Base-by-base conservation (phyloP, 768 basidiomycete species). In the Gloeopeniophorella convolvens region DNA sequence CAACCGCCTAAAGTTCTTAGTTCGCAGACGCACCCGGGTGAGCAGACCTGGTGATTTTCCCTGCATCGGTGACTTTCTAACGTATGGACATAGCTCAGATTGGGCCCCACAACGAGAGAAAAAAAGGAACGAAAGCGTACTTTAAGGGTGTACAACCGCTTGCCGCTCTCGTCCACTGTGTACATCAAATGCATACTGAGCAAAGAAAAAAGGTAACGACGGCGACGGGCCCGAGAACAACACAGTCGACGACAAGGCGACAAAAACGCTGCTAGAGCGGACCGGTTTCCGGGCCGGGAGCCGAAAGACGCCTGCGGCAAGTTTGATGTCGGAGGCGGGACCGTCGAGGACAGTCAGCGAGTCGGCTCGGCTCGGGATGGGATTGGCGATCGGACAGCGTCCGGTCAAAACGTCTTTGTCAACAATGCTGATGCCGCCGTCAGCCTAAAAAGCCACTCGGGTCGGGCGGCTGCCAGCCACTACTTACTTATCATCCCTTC, bases 161-260 rank as follows among this genome's bases (percentile, higher is more conserved):
- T 83, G 15, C 90, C 90, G 37, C 67, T 66, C 50, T 77, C 78
- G 60, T 91, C 86, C 37, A 86, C 57, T 13, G 85, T 87, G 71
- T 95, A 98, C 95, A 97, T 97, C 62, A 97, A 74, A 82, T 97
- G 94, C 95, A 98, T 98, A 63, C 56, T 73, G 64, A 64, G 39
- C 50, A 37, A 41, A 3, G 37, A 35, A 3, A 40, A 18, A 9
- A 41, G n/a, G n/a, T n/a, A n/a, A n/a, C n/a, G n/a, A n/a, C n/a
- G n/a, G n/a, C n/a, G n/a, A n/a, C n/a, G n/a, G n/a, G n/a, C n/a
- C n/a, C n/a, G n/a, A n/a, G n/a, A n/a, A n/a, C n/a, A n/a, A n/a
- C n/a, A n/a, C n/a, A n/a, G n/a, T n/a, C n/a, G n/a, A n/a, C n/a
- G n/a, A n/a, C n/a, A n/a, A n/a, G n/a, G n/a, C n/a, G n/a, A n/a